Base-by-base conservation (phyloP, 805 yeast species). In the Novakomyces olei region DNA sequence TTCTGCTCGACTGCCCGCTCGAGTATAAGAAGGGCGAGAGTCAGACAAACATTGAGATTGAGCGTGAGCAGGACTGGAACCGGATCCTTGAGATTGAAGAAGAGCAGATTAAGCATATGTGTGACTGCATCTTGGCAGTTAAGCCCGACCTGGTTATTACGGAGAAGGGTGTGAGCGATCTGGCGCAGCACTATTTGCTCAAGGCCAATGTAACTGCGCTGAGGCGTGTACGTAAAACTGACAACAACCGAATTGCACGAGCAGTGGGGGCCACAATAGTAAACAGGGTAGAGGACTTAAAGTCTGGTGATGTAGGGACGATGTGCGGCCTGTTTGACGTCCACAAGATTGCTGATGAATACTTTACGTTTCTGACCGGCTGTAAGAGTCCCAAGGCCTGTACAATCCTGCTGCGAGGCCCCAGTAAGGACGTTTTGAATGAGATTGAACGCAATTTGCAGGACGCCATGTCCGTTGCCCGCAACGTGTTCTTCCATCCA, bases 21-120 rank as follows among this genome's bases (percentile, higher is more conserved):
- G 99, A 88, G 58, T 88, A 88, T 60, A 88, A 88, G 61, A 88
- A 88, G 65, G 99, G 98, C 42, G 99, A 88, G 59, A 81, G 95
- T 2, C 98, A 88, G 55, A 88, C 96, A 34, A 85, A 88, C 56
- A 79, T 88, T 44, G 99, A 88, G 60, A 83, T 88, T 54, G 75
- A 93, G 28, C 80, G 80, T 47, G 96, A 85, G 55, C 77, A 72
- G 40, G 98, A 88, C 58, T 88, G 96, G 96, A 74, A 73, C 51
- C 70, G 96, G 54, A 69, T 88, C 40, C 61, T 88, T 47, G 81
- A 85, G 58, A 85, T 88, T 49, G 99, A 88, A 58, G 99, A 88
- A 59, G 98, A 88, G 54, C 99, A 88, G 58, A 83, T 88, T 40
- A 75, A 75, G 48, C 46, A 65, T 35, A 60, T 85, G 62, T 83